Evolutionary conservation across 1,284 basidiomycete genomes (phyloP).

Genomic region (Xanthoconium separans): DNA sequence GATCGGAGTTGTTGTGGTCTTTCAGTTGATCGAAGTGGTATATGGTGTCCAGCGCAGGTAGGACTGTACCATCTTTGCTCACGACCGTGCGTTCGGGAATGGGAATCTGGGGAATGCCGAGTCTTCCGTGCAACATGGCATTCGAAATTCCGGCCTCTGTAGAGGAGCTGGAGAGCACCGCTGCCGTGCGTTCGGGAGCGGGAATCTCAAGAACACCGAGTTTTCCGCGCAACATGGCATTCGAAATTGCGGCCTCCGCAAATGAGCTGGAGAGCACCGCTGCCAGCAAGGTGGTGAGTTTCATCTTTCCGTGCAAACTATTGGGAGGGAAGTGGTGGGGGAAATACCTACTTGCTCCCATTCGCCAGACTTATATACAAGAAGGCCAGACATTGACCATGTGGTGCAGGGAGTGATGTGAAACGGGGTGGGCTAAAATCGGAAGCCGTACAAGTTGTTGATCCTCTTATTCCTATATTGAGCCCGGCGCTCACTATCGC

Average conservation of each 20-base stretch:
- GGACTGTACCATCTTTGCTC: constrained; percentile 22
- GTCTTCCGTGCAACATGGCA: constrained; percentile 20
- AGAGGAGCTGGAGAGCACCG: constrained; percentile 12
- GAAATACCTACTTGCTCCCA: too few relatives aligned
- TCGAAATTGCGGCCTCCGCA: constrained; percentile 18
- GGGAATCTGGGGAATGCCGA: constrained; percentile 18
- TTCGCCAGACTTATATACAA: constrained; percentile 2
- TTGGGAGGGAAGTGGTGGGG: neutral
- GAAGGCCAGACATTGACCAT: constrained; percentile 4
- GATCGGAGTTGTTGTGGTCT: constrained; percentile 63
- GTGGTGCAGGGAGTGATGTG: neutral
- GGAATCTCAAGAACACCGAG: constrained; percentile 19
- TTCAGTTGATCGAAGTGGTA: constrained; percentile 72
- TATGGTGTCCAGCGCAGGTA: constrained; percentile 39
- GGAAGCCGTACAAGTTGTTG: too few relatives aligned
- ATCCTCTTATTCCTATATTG: too few relatives aligned
- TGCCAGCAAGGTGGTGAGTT: constrained; percentile 2
- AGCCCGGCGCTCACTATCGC: too few relatives aligned
- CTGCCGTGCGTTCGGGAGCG: constrained; percentile 3
- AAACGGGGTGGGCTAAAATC: too few relatives aligned
- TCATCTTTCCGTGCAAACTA: constrained; percentile 10
- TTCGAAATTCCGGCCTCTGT: constrained; percentile 19
- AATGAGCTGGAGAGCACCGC: constrained; percentile 13
- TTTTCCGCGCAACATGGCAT: constrained; percentile 20
- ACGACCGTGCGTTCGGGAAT: constrained; percentile 6